phyloP scores from a whole-genome alignment of 148 eudicot species.

The Fallopia convolvulus region DNA sequence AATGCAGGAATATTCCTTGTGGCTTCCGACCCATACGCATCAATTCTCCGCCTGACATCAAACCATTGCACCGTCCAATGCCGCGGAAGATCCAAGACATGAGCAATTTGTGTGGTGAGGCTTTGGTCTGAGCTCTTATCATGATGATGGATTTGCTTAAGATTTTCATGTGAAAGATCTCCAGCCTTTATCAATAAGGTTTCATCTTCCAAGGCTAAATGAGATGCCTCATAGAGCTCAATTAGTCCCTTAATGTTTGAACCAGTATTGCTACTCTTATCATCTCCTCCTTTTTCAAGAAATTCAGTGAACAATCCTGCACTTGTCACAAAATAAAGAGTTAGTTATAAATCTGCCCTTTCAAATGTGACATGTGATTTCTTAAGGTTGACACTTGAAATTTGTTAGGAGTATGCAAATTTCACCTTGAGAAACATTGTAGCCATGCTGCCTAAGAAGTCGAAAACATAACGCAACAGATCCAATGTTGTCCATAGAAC shows the following conservation, averaged over 20 bases:
- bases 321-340: not conserved
- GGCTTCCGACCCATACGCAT: constrained; percentile 5
- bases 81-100: constrained; percentile 19
- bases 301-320: constrained; percentile 23
- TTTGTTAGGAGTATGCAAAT: not conserved
- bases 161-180: not conserved
- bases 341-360: not conserved
- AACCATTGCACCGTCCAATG: constrained; percentile 39
- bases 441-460: constrained; percentile 39
- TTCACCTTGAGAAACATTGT: constrained; percentile 29
- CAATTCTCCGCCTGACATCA: constrained; percentile 29
- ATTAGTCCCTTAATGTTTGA: constrained; percentile 13
- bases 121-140: not conserved
- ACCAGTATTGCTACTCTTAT: not conserved
- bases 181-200: constrained; percentile 19
- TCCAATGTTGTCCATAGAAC: constrained; percentile 9
- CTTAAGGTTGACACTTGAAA: not conserved
- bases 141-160: not conserved
- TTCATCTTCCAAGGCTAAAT: constrained; percentile 24
- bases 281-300: constrained; percentile 12
- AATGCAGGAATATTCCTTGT: constrained; percentile 11
- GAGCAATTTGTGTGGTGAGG: constrained; percentile 10
- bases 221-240: constrained; percentile 34
- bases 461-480: constrained; percentile 26
- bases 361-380: not conserved